Percentiles rank a stretch among this genome's conserved stretches.
Evolutionary conservation across 2,329 filamentous ascomycete species (phyloP).

Genomic region (Alternaria atra): DNA sequence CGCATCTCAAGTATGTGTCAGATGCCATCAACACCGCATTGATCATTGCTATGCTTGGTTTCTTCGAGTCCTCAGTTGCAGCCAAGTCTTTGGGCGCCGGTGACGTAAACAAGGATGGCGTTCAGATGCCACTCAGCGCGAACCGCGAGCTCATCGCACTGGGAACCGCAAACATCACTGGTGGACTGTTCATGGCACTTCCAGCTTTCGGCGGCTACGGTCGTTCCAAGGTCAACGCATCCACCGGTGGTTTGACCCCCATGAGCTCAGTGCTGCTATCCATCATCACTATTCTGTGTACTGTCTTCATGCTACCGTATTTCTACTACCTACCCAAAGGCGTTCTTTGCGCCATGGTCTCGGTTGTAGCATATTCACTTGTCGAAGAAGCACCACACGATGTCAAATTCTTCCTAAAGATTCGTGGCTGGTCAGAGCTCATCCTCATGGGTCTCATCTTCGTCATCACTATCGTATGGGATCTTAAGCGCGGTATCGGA

Average conservation of each 20-base stretch:
- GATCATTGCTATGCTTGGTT: slow-evolving; percentile 92
- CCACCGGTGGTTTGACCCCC: slow-evolving; percentile 88
- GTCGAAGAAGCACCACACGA: slow-evolving; percentile 96
- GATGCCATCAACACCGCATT: slow-evolving; percentile 91
- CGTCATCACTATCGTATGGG: slow-evolving; percentile 91
- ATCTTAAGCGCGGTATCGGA: slow-evolving; percentile 90
- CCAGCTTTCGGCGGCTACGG: slow-evolving; percentile 97
- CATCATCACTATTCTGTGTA: slow-evolving; percentile 80
- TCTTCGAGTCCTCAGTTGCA: slow-evolving; percentile 96
- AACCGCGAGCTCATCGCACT: slow-evolving; percentile 94
- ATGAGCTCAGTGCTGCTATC: slow-evolving; percentile 93
- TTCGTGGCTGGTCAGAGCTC: slow-evolving; percentile 86
- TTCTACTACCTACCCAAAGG: slow-evolving; percentile 98
- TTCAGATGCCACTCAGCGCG: slow-evolving; percentile 84
- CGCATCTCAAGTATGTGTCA: slow-evolving; percentile 81
- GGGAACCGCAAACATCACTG: slow-evolving; percentile 88
- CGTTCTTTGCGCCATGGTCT: slow-evolving; percentile 91
- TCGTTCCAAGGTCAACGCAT: slow-evolving; percentile 91
- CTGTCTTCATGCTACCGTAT: slow-evolving; percentile 84
- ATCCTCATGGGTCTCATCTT: slow-evolving; percentile 91
- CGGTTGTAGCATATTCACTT: slow-evolving; percentile 91
- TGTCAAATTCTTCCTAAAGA: slow-evolving; percentile 85
- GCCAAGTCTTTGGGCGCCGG: slow-evolving; percentile 79
- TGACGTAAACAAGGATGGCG: slow-evolving; percentile 65
- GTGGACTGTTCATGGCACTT: slow-evolving; percentile 89